These are phyloP conservation scores for Phanerochaete carnosa DNA, from an alignment of 768 basidiomycete species.

Conservation along the genomic window DNA sequence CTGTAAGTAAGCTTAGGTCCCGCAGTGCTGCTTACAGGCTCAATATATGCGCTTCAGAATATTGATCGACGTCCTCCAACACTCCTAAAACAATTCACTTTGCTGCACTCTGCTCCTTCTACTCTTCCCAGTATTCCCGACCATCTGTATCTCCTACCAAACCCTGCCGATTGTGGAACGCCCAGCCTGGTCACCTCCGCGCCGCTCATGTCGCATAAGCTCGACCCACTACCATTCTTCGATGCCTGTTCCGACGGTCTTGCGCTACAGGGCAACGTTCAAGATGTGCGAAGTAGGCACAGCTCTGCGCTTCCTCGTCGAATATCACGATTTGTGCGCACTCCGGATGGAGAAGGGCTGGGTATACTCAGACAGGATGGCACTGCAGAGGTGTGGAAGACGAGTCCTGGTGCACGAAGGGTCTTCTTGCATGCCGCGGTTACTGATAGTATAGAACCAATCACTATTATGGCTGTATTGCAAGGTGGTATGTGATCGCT, in stretches of 20 bases:
- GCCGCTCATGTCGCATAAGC: constrained; percentile 58
- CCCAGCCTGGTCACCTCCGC: constrained; percentile 64
- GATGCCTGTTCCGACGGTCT: constrained; percentile 54
- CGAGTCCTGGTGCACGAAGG: constrained; percentile 44
- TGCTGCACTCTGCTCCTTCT: constrained; percentile 59
- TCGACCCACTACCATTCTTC: constrained; percentile 61
- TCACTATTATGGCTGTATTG: constrained; percentile 55
- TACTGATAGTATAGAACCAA: not conserved
- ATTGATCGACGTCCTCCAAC: constrained; percentile 88
- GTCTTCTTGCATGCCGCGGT: constrained; percentile 39
- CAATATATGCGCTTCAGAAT: constrained; percentile 50
- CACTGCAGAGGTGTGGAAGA: constrained; percentile 62
- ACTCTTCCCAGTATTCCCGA: constrained; percentile 45
- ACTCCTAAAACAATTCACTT: constrained; percentile 67
- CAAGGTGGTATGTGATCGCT: constrained; percentile 46
- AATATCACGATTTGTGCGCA: constrained; percentile 66
- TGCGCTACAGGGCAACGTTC: constrained; percentile 17
- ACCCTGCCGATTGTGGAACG: constrained; percentile 31
- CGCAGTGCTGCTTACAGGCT: not conserved
- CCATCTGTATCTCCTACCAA: constrained; percentile 53
- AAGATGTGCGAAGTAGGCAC: constrained; percentile 4
- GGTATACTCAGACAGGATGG: constrained; percentile 58
- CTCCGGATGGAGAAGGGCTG: constrained; percentile 75
- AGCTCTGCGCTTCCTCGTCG: constrained; percentile 32
- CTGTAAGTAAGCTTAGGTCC: constrained; percentile 42